These are phyloP conservation scores for Neopestalotiopsis clavispora DNA, from an alignment of 2,329 filamentous ascomycete genomes.

Conservation along the genomic window DNA sequence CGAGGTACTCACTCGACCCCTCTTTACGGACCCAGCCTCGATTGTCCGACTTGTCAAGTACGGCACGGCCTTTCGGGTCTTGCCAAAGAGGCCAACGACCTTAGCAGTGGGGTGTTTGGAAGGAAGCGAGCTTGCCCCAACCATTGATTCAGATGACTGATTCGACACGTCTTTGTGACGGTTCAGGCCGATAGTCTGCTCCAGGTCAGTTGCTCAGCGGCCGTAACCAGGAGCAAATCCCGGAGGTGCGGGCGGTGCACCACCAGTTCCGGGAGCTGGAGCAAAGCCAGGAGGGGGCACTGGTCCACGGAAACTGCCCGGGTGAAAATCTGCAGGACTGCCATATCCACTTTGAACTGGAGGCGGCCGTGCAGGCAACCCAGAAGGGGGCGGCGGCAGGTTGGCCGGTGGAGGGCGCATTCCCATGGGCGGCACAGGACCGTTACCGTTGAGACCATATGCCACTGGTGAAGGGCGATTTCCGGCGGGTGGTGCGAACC, in stretches of 20 bases:
- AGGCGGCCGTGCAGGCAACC: conserved; percentile 69
- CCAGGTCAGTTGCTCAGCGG: conserved; percentile 11
- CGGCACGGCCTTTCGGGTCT: not conserved
- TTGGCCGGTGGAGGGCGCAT: conserved; percentile 36
- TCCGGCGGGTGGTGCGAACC: conserved; percentile 34
- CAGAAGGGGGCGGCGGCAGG: conserved; percentile 63
- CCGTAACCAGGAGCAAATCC: conserved; percentile 19
- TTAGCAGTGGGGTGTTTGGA: not conserved
- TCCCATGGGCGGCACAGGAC: conserved; percentile 36
- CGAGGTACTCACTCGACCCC: not conserved
- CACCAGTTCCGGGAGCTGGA: conserved; percentile 22
- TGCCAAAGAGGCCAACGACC: not conserved
- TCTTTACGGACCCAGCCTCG: not conserved
- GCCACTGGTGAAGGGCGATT: conserved; percentile 35
- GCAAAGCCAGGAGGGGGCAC: conserved; percentile 50
- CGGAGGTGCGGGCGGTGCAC: conserved; percentile 28
- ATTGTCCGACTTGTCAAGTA: not conserved
- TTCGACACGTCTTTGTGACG: not conserved
- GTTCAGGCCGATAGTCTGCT: not conserved
- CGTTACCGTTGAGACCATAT: conserved; percentile 47
- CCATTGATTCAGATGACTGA: not conserved
- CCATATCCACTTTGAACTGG: conserved; percentile 68
- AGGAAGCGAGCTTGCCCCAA: not conserved
- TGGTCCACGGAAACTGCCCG: conserved; percentile 50
- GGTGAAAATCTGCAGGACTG: conserved; percentile 61